A percentile compares a stretch with the other conserved stretches of the same genome.
Conservation (phyloP, 169 alveolate genomes). For the Eimeria sp. region DNA sequence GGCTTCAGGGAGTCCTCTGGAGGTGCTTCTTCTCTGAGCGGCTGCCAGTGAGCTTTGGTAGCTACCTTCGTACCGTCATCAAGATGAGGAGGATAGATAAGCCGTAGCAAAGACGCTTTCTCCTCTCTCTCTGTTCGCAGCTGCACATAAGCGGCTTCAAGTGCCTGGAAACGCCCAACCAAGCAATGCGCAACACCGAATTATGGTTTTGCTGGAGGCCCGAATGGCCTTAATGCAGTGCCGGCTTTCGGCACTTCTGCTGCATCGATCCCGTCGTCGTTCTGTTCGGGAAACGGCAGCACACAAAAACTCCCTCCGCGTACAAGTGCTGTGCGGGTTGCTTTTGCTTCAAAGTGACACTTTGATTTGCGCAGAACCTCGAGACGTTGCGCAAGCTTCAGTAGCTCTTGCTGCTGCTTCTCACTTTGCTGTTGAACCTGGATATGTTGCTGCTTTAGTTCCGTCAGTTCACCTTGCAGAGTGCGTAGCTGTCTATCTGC, state of each 20-base stretch:
- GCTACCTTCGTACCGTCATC: not conserved
- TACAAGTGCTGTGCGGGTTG: conserved; percentile 46
- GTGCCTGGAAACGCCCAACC: conserved; percentile 1
- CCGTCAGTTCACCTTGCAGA: conserved; percentile 29
- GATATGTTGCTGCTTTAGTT: conserved; percentile 17
- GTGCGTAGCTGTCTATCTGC: conserved; percentile 45
- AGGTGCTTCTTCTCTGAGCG: not conserved
- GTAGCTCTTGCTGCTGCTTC: conserved; percentile 59
- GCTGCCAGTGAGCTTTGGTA: not conserved
- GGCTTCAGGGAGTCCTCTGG: not conserved
- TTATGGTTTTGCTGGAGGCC: not conserved
- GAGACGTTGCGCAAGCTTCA: conserved; percentile 64
- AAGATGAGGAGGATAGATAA: not conserved
- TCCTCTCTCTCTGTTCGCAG: conserved; percentile 41
- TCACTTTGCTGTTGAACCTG: conserved; percentile 43
- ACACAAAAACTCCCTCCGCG: not conserved
- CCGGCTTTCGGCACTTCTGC: not conserved
- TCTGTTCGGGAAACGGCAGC: not conserved
- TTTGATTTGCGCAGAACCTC: conserved; percentile 58
- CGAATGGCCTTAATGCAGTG: not conserved
- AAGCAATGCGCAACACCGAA: not conserved
- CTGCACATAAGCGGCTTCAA: conserved; percentile 13
- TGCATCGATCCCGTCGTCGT: not conserved
- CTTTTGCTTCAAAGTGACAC: conserved; percentile 51
- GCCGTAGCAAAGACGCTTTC: not conserved